Evolutionary conservation across 106 monocot genomes (phyloP), one percentile per base, ranked within the genome.

Genomic region (Dendrobium chrysotoxum): DNA sequence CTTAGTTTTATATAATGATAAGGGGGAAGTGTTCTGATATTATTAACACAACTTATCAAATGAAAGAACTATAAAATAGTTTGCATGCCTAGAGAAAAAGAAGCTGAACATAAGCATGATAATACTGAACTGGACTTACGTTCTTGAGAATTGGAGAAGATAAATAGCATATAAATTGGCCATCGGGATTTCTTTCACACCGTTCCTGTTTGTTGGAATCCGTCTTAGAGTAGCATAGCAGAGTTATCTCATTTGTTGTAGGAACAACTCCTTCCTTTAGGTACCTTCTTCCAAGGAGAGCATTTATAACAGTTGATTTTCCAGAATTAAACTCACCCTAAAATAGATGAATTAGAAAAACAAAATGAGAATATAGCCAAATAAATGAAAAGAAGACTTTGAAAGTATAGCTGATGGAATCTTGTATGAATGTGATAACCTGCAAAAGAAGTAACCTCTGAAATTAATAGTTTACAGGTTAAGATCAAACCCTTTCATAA

Each of bases 291-390:
- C 98, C 95, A 89, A 98, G 95, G 40, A 97, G 81, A 55, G 97
- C 92, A 91, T 97, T 97, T 87, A 94, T 94, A 50, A 97, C 83
- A 65, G 97, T 91, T 42, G 98, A 98, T 86, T 98, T 98, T 54
- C 98, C 98, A 68, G 98, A 95, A 80, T 98, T 98, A 79, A 95
- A 98, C 86, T 98, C 98, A 78, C 98, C 98, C 98, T 98, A 70
- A 80, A 40, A 42, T 72, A 17, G 31, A 26, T 74, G 76, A 76
- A 18, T 45, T 26, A 76, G 25, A 12, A 76, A 50, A 76, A 75
- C n/a, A 39, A 28, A 5, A 41, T 74, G 76, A 76, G 47, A 46
- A 47, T 26, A 47, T 47, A 13, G 26, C 25, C 25, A 47, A 5
- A 70, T 35, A 35, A 70, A 70, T 28, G 1, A 74, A 20, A 71